Conservation (phyloP, 1,284 basidiomycete species). For the Meira miltonrushii region DNA sequence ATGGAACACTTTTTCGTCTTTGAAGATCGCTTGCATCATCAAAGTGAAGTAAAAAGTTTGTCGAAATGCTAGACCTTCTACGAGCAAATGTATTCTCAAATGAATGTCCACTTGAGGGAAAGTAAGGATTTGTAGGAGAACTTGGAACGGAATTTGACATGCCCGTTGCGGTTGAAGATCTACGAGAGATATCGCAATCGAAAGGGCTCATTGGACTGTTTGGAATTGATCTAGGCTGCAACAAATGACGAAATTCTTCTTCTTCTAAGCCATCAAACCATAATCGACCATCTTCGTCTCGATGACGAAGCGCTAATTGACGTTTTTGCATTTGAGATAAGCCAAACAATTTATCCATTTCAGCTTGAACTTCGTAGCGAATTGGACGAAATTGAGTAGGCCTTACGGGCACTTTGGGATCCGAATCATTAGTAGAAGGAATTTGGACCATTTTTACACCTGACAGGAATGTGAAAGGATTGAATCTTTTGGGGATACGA, state of each 20-base stretch:
- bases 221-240: not conserved
- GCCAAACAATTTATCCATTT: constrained; percentile 34
- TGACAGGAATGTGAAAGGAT: too few species aligned
- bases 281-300: constrained; percentile 24
- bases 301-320: constrained; percentile 22
- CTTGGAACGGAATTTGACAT: not conserved
- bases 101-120: not conserved
- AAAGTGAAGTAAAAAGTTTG: too few species aligned
- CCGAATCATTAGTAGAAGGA: too few species aligned
- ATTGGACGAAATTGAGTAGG: constrained; percentile 26
- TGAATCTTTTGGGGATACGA: too few species aligned
- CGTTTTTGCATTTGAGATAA: constrained; percentile 22
- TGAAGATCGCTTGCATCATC: too few species aligned
- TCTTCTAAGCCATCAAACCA: constrained; percentile 21
- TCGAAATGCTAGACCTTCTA: not conserved
- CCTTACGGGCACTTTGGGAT: not conserved
- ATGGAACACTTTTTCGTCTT: too few species aligned
- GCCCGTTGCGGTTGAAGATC: not conserved
- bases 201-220: not conserved
- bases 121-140: not conserved
- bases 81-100: not conserved
- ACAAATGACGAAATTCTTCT: constrained; percentile 4
- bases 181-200: not conserved
- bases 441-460: too few species aligned
- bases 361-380: constrained; percentile 27